Conservation (phyloP, 495 filamentous ascomycete species). For the Aspergillus bertholletiae region DNA sequence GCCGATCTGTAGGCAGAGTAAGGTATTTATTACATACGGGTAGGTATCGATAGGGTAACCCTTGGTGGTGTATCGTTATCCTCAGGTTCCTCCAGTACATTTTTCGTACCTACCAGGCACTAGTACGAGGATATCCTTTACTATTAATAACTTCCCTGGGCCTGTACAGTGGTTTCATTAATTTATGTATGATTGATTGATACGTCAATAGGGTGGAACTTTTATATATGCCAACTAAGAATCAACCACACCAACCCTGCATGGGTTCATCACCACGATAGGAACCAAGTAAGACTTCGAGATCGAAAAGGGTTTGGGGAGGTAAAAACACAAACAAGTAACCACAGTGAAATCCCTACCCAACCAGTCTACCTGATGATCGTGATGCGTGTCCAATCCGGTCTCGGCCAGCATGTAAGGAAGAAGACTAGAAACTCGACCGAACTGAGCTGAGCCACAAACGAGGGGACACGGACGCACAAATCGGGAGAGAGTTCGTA, state of each 20-base stretch:
- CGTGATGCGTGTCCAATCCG: neutral
- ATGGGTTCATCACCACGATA: too few species aligned
- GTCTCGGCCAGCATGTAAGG: conserved; percentile 1
- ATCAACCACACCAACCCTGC: too few species aligned
- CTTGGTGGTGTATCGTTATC: neutral
- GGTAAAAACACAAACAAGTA: neutral
- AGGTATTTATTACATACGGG: neutral
- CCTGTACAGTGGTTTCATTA: too few species aligned
- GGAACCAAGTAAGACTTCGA: too few species aligned
- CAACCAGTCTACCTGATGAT: neutral
- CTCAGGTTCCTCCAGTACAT: too few species aligned
- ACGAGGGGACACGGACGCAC: neutral
- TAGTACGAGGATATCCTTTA: too few species aligned
- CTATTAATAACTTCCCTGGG: too few species aligned
- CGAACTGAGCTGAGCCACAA: conserved; percentile 1
- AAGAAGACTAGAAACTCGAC: conserved; percentile 6
- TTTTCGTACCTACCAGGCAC: too few species aligned
- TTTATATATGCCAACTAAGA: too few species aligned
- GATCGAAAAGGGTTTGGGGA: too few species aligned
- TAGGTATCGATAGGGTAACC: neutral
- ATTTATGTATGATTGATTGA: too few species aligned
- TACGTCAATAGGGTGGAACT: too few species aligned
- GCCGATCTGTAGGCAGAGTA: conserved; percentile 3
- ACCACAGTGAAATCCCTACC: neutral
- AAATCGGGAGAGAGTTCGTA: neutral